phyloP scores from a whole-genome alignment of 257 asterid genomes.

The Ehretia macrophylla region DNA sequence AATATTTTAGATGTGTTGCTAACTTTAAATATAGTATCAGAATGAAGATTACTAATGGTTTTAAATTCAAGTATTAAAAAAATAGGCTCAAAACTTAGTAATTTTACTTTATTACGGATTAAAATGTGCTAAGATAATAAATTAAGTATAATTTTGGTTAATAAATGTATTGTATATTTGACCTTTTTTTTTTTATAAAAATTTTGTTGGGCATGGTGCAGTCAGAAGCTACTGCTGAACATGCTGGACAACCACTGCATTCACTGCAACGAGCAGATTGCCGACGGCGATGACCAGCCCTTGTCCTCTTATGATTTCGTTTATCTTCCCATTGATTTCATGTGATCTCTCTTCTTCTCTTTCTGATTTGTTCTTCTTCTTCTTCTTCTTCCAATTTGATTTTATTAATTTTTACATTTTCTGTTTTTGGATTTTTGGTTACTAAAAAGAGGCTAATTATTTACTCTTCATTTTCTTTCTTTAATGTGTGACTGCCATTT shows the following conservation, averaged over 20 bases:
- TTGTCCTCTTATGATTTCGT: constrained; percentile 89
- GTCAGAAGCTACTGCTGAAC: constrained; percentile 94
- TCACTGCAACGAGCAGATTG: constrained; percentile 90
- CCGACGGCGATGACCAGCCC: constrained; percentile 69
- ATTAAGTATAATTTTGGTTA: no score
- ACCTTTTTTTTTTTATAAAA: no score
- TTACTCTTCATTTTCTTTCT: not conserved
- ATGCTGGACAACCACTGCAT: constrained; percentile 99
- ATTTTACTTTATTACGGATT: no score
- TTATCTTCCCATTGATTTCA: constrained; percentile 95
- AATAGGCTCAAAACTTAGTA: no score
- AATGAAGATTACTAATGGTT: no score
- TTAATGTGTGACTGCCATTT: not conserved
- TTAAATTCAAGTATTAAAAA: no score
- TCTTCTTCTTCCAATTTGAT: not conserved
- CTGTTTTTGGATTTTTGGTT: not conserved
- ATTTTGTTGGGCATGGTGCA: constrained; percentile 22
- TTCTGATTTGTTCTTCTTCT: not conserved
- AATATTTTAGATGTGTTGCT: no score
- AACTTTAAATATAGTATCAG: no score
- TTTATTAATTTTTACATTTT: not conserved
- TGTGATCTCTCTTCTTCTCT: constrained; percentile 28
- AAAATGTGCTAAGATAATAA: no score
- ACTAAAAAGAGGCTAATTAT: not conserved
- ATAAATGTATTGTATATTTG: no score